Evolutionary conservation across 495 filamentous ascomycete species (phyloP), one percentile per base, ranked within the genome.

Genomic region (Aspergillus campestris): DNA sequence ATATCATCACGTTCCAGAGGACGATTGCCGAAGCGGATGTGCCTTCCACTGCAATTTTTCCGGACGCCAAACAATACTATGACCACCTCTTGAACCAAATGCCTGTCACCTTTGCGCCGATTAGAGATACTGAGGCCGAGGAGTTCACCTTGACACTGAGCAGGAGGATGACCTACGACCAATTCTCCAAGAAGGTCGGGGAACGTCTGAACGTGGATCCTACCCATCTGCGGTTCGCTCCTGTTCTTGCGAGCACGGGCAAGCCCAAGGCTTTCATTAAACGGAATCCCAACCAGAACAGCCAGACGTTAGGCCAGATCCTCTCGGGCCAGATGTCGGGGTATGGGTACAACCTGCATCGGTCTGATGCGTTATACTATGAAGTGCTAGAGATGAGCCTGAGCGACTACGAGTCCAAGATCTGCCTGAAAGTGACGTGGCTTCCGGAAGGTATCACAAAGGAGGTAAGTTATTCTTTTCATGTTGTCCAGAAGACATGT

Each of bases 1-100:
- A 99, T 59, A 95, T 99, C 53, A 79, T 99, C 29, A 95, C 89
- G 52, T 95, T 97, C 68, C 91, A 96, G 63, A 77, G 74, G 45
- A 56, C 71, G 10, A 59, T 80, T 30, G 75, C 73, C 48, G 82
- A 87, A 13, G 75, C 80, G 33, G 82, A 86, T 35, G 52, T 78
- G 9, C 61, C 67, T 15, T 48, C 62, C 11, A 66, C 65, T 6
- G 69, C 70, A 8, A 52, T 71, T 12, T 76, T 75, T 50, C 63
- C 65, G 6, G 88, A 94, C 57, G 86, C 89, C 6, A 78, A 79
- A 35, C 77, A 84, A 31, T 96, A 87, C 60, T 99, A 97, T 60
- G 91, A 97, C 51, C 90, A 92, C 60, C 79, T 99, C 3, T 64
- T 87, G 41, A 87, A 94, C 66, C 84, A 85, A 59, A 84, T 85